Evolutionary conservation across 78 protist genomes (phyloP), one percentile per base, ranked within the genome.

Genomic region (Protostelium mycophagum): DNA sequence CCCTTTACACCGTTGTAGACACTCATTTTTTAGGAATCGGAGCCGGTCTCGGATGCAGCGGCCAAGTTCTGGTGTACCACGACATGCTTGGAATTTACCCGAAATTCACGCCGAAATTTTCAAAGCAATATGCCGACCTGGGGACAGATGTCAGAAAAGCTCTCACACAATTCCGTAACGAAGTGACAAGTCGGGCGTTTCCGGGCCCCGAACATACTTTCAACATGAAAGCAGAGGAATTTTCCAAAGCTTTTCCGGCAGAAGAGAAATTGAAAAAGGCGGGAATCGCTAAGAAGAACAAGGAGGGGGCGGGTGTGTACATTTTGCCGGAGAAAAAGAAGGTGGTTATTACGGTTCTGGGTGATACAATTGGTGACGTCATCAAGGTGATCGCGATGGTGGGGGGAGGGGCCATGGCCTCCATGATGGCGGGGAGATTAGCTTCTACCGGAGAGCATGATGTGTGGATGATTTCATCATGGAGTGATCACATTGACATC

Each of bases 61-160:
- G 98, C 28, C 99, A 98, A 85, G 98, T 98, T 83, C 90, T 98
- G 35, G 98, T 98, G 39, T 90, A 84, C 38, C 96, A 93, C 88
- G 99, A 98, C 39, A 83, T 97, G 92, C 73, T 98, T 16, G 99
- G 99, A 0, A 25, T 95, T 1, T 91, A 91, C 86, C 96, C 97
- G 35, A 39, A 86, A 28, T 87, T 94, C 29, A 38, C 36, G 38
- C 98, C 98, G 0, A 94, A 95, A 87, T 97, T 97, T 87, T 87
- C 94, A 37, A 93, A 91, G 83, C 94, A 94, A 85, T 97, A 89
- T 84, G 96, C 96, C n/a, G 38, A 85, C 28, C 85, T 93, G 28
- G 94, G 94, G 0, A 36, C 38, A 0, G 23, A 0, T 0, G 90
- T 90, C 28, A 35, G 63, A 0, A 63, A 88, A 0, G 94, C 90